Evolutionary conservation across 352 stramenopile species (phyloP).

Genomic region (Phytophthora pseudosyringae): DNA sequence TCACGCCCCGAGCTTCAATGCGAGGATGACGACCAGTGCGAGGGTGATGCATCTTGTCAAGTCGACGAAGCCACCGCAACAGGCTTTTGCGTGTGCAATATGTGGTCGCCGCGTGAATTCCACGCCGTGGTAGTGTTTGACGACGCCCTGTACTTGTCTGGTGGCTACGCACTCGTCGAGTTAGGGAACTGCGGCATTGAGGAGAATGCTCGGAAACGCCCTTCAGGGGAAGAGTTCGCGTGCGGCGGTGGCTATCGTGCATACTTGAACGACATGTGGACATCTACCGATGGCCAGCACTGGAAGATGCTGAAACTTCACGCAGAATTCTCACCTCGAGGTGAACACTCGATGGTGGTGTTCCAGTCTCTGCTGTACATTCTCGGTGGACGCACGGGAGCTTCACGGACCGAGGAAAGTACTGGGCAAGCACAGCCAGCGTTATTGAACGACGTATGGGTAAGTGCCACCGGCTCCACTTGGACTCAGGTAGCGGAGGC

Average conservation of each 20-base stretch:
- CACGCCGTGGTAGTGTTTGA: conserved; percentile 61
- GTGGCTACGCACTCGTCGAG: conserved; percentile 69
- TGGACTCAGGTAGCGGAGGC: conserved; percentile 43
- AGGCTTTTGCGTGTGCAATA: conserved; percentile 71
- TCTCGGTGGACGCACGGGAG: conserved; percentile 58
- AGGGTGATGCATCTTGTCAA: conserved; percentile 63
- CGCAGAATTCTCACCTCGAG: conserved; percentile 54
- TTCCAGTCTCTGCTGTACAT: conserved; percentile 67
- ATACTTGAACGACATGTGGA: conserved; percentile 81
- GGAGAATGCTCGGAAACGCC: conserved; percentile 55
- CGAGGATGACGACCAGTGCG: conserved; percentile 68
- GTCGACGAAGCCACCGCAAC: conserved; percentile 53
- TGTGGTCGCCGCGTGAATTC: conserved; percentile 81
- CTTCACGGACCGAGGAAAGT: conserved; percentile 25
- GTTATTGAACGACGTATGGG: conserved; percentile 79
- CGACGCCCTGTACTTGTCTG: conserved; percentile 56
- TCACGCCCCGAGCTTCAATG: conserved; percentile 56
- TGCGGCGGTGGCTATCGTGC: conserved; percentile 68
- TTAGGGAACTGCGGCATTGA: conserved; percentile 72
- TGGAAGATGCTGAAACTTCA: conserved; percentile 60
- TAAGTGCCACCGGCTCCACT: conserved; percentile 49
- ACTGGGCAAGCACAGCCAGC: conserved; percentile 23
- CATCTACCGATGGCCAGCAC: conserved; percentile 57
- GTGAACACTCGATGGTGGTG: conserved; percentile 71
- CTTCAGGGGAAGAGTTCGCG: conserved; percentile 64